A percentile compares a stretch with the other conserved stretches of the same genome.
Conservation (phyloP, 768 basidiomycete species). For the Russula abietina region DNA sequence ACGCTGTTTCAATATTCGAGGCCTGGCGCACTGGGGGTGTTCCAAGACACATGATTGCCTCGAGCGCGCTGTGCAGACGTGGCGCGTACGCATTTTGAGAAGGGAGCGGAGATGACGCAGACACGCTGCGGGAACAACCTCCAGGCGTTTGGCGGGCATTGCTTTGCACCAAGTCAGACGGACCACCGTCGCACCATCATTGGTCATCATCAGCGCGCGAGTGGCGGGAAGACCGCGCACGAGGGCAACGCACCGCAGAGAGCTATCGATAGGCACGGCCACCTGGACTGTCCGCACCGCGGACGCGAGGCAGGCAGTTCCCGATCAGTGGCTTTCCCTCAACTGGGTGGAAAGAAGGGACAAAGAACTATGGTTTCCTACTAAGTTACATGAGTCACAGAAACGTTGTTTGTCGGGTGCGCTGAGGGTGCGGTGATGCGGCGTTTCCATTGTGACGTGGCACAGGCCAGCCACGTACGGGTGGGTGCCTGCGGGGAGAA, state of each 20-base stretch:
- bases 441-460: slow-evolving; percentile 20
- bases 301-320: slow-evolving; percentile 20
- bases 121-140: slow-evolving; percentile 18
- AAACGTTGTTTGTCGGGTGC: slow-evolving; percentile 21
- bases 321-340: slow-evolving; percentile 20
- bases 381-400: slow-evolving; percentile 11
- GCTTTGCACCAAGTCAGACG: slow-evolving; percentile 5
- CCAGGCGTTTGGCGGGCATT: slow-evolving; percentile 17
- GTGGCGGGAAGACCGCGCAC: slow-evolving; percentile 18
- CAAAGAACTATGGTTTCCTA: slow-evolving; percentile 15
- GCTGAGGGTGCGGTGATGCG: slow-evolving; percentile 24
- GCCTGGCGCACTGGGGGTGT: neutral
- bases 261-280: slow-evolving; percentile 23
- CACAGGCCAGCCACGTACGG: slow-evolving; percentile 11
- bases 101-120: slow-evolving; percentile 23
- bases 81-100: slow-evolving; percentile 10
- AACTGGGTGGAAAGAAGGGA: slow-evolving; percentile 9
- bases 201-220: slow-evolving; percentile 17
- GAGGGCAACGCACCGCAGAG: slow-evolving; percentile 19
- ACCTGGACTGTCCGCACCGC: slow-evolving; percentile 21
- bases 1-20: neutral
- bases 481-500: slow-evolving; percentile 15
- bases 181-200: slow-evolving; percentile 10
- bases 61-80: slow-evolving; percentile 15
- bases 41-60: slow-evolving; percentile 12